Conservation (phyloP, 2,329 filamentous ascomycete genomes). For the Claviceps lovelessii region DNA sequence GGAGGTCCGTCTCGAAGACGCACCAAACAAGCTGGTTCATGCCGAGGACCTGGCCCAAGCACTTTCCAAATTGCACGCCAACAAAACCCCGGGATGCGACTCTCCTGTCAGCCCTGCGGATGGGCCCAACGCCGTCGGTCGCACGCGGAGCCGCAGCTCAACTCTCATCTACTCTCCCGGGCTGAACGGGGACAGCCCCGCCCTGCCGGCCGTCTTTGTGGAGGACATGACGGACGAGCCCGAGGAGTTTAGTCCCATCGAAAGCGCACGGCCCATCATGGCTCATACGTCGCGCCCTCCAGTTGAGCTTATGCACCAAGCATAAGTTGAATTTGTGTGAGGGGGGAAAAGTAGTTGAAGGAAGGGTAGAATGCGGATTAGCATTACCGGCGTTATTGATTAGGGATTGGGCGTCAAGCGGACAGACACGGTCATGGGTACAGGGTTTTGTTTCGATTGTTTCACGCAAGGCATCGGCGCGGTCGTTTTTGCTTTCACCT, state of each 20-base stretch:
- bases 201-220: slow-evolving; percentile 50
- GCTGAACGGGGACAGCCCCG: slow-evolving; percentile 38
- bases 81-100: slow-evolving; percentile 11
- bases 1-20: slow-evolving; percentile 54
- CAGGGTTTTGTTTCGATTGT: not conserved
- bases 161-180: slow-evolving; percentile 52
- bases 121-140: slow-evolving; percentile 11
- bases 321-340: slow-evolving; percentile 8
- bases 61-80: slow-evolving; percentile 45
- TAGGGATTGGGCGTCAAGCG: not conserved
- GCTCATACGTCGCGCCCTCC: slow-evolving; percentile 49
- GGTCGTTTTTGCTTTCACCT: not conserved
- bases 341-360: too few relatives aligned
- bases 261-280: slow-evolving; percentile 33
- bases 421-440: not conserved
- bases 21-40: slow-evolving; percentile 55
- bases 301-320: slow-evolving; percentile 46
- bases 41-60: slow-evolving; percentile 55
- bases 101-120: slow-evolving; percentile 20
- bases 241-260: slow-evolving; percentile 28
- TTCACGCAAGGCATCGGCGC: not conserved
- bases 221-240: slow-evolving; percentile 51
- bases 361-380: not conserved
- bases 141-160: slow-evolving; percentile 43
- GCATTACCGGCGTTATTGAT: not conserved